phyloP scores from a whole-genome alignment of 2,329 filamentous ascomycete species.

The Penicillium expansum region DNA sequence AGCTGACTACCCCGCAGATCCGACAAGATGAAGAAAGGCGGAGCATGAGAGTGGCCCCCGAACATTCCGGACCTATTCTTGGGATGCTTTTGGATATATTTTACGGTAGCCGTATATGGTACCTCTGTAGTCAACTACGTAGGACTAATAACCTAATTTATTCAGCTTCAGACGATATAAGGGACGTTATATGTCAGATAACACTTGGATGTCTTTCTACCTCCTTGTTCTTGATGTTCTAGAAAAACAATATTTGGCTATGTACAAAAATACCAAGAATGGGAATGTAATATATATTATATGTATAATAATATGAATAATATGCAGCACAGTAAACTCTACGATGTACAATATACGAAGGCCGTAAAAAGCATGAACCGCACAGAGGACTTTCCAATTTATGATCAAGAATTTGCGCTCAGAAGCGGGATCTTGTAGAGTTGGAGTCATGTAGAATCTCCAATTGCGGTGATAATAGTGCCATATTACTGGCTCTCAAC shows the following conservation, averaged over 20 bases:
- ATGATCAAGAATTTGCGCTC: not conserved
- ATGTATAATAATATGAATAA: not conserved
- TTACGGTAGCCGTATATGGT: not conserved
- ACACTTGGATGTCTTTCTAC: not conserved
- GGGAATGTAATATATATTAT: not conserved
- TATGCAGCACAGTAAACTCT: not conserved
- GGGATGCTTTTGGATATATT: not conserved
- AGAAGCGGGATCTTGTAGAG: not conserved
- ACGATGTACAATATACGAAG: not conserved
- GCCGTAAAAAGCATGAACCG: not conserved
- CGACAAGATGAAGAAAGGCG: constrained; percentile 10
- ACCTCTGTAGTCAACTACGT: not conserved
- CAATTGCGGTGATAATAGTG: not conserved
- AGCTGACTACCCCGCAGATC: constrained; percentile 27
- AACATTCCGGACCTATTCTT: not conserved
- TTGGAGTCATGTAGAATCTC: not conserved
- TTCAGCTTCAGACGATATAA: no score
- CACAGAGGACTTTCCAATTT: not conserved
- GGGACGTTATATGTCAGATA: not conserved
- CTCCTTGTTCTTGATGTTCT: not conserved
- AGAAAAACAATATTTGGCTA: not conserved
- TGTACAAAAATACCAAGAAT: not conserved
- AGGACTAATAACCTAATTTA: not conserved
- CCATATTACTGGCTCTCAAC: not conserved
- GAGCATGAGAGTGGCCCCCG: constrained; percentile 7